Base-by-base conservation (phyloP, 371 early-diverging fungal species). In the Mucor irregularis region DNA sequence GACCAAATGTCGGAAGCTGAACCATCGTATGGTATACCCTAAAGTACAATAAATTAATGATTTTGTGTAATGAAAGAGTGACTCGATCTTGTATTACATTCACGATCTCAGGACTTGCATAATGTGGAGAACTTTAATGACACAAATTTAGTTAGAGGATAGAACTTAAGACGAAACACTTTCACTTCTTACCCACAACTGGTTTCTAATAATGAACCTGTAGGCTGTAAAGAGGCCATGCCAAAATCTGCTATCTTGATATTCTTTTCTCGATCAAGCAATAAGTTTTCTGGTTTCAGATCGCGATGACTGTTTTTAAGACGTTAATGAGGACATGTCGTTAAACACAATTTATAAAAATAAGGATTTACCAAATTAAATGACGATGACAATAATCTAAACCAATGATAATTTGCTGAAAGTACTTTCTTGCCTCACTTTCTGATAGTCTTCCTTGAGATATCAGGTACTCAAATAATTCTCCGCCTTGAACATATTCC, bases 401-500 rank as follows among this genome's bases (percentile, higher is more conserved):
- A 4, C 94, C 99, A 46, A 86, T 88, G 29, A 97, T 86, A 45
- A 99, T 95, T 67, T 99, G 98, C 60, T 95, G 93, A 69, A 98
- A 98, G 71, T 95, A 96, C 25, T 76, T 78, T 42, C 93, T 84
- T 2, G 98, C 97, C 64, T 94, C 94, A 10, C 56, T 56, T 64
- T 99, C 98, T 13, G 82, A 68, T 26, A 99, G 73, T n/a, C 90
- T 73, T 10, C 97, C 96, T 57, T 89, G 82, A 56, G 91, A 88
- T 17, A 95, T 89, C 16, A 99, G 76, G 61, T 94, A 89, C 55
- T 98, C 96, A 65, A 97, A 94, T 58, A 99, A 80, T 83, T 98
- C 98, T 56, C 95, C 96, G 59, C 99, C 99, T 62, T 90, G 89
- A 58, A 95, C 90, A 72, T 94, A 94, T 69, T 98, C 98, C 84